Percentiles rank a stretch among this genome's conserved stretches.
Evolutionary conservation across 345 rosid genomes (phyloP).

Genomic region (Brassica cretica): DNA sequence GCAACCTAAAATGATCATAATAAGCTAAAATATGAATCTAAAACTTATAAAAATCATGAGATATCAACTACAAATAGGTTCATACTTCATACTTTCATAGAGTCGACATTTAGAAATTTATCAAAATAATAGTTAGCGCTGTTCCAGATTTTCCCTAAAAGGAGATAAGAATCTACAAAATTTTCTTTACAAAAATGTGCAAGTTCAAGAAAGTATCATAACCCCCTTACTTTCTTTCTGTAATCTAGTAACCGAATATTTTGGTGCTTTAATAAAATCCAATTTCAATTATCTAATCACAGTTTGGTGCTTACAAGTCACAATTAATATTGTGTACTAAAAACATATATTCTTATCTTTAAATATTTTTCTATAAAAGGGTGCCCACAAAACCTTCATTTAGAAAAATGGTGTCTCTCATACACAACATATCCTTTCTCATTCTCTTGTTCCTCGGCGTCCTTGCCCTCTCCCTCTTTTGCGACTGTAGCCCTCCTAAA

Average conservation of each 20-base stretch:
- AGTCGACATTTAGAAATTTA: background rate
- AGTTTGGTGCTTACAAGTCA: background rate
- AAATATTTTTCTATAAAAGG: constrained; percentile 22
- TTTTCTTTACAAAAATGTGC: background rate
- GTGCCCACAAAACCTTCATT: constrained; percentile 13
- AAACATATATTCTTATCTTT: background rate
- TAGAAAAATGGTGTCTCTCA: constrained; percentile 27
- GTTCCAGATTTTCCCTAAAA: background rate
- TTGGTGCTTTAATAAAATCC: constrained; percentile 9
- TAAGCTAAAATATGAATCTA: too few relatives aligned
- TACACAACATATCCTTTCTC: constrained; percentile 25
- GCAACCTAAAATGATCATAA: too few relatives aligned
- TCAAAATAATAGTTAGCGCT: background rate
- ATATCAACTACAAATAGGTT: background rate
- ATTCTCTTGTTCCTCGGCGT: constrained; percentile 28
- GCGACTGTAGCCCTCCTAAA: constrained; percentile 35
- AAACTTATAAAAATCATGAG: too few relatives aligned
- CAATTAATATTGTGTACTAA: background rate
- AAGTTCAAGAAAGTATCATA: constrained; percentile 16
- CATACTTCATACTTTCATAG: too few relatives aligned
- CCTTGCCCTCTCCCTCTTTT: constrained; percentile 31
- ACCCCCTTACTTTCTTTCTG: background rate
- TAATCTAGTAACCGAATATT: background rate
- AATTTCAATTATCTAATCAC: background rate
- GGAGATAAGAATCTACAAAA: constrained; percentile 1